phyloP scores from a whole-genome alignment of 352 stramenopile genomes.

The Globisporangium sylvaticum region DNA sequence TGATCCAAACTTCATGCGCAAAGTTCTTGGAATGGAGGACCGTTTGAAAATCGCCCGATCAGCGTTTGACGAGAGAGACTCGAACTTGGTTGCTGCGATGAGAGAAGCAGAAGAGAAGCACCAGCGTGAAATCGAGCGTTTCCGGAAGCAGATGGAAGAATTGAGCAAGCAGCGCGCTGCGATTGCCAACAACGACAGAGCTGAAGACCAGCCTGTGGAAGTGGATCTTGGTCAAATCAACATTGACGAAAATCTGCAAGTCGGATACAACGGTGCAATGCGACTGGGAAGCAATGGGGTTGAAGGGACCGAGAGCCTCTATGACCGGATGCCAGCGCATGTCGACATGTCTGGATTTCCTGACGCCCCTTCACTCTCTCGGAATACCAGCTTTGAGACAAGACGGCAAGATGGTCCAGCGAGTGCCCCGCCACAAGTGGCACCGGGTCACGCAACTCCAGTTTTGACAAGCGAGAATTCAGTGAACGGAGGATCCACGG shows the following conservation, averaged over 20 bases:
- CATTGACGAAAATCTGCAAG: conserved; percentile 12
- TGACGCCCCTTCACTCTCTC: not conserved
- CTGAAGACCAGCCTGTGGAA: conserved; percentile 20
- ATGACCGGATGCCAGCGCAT: not conserved
- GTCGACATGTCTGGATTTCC: not conserved
- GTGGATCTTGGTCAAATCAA: conserved; percentile 15
- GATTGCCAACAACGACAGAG: conserved; percentile 27
- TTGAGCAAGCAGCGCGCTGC: conserved; percentile 75
- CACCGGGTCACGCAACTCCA: not conserved
- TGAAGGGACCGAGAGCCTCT: not conserved
- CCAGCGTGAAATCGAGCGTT: conserved; percentile 77
- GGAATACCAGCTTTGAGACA: conserved; percentile 12
- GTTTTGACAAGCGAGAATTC: not conserved
- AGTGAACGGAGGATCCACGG: not conserved
- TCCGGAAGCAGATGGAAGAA: conserved; percentile 81
- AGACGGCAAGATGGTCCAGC: conserved; percentile 1
- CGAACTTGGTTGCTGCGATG: conserved; percentile 66
- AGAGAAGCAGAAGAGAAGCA: conserved; percentile 80
- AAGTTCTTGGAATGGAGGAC: conserved; percentile 66
- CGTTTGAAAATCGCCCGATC: conserved; percentile 52
- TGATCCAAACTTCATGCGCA: conserved; percentile 52
- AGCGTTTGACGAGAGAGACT: conserved; percentile 66
- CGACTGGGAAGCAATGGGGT: not conserved
- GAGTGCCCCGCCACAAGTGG: not conserved
- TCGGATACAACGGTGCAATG: conserved; percentile 3